Evolutionary conservation across 2,329 filamentous ascomycete species (phyloP), one percentile per base, ranked within the genome.

Genomic region (Xylaria sp.): DNA sequence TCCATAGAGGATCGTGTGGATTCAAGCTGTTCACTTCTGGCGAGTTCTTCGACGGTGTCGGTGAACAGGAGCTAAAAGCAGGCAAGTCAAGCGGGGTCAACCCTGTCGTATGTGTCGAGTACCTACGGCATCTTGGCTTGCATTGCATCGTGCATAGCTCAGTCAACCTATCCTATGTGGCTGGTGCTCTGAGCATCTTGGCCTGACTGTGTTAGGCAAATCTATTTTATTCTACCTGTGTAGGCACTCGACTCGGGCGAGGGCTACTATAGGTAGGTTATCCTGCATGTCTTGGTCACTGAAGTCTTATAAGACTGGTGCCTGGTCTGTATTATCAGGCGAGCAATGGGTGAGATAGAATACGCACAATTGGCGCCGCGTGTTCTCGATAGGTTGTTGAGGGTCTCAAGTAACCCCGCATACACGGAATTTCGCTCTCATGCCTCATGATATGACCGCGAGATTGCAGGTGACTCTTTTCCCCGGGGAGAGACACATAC

Each of bases 381-480:
- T 45, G 53, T 38, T 43, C 19, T 42, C 23, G 21, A 5, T 38
- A 62, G 33, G 49, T 11, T 45, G 35, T 51, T 15, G 42, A 57
- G 42, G 15, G 19, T 42, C 33, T 33, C 2, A 6, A 21, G 25
- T 51, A 33, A 43, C 61, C 56, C 56, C 61, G 61, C 61, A 60
- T 63, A 50, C n/a, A 15, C 31, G 42, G 50, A 60, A 38, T 38
- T 17, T 49, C 43, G 25, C 28, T 46, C 25, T 25, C 46, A 25
- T 38, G 38, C 52, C 28, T 45, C 45, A 57, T 25, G 45, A 57
- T 23, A 45, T 35, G 49, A 58, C 49, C 21, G n/a, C 12, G 49
- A n/a, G 4, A 47, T 49, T 35, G 37, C 50, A 58, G 49, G 28
- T 50, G 49, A 54, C 50, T 28, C 45, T 35, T 23, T 59, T 46